Evolutionary conservation across 148 eudicot species (phyloP).

Genomic region (Camellia japonica): DNA sequence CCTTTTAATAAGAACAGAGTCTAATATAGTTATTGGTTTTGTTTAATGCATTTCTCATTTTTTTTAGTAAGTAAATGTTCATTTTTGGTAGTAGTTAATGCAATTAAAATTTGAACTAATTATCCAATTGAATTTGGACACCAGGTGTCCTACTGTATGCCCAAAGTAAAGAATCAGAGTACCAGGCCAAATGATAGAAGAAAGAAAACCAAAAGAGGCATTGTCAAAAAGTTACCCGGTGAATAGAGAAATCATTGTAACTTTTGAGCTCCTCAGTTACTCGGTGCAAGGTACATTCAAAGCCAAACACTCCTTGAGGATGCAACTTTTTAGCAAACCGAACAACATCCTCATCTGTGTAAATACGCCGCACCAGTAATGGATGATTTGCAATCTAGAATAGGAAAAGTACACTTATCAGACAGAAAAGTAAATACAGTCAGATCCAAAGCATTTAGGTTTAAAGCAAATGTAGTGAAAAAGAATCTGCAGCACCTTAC

Average conservation of each 20-base stretch:
- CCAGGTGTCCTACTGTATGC: neutral
- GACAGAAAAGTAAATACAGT: neutral
- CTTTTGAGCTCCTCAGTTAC: slow-evolving; percentile 86
- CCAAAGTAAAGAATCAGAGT: neutral
- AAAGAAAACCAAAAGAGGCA: slow-evolving; percentile 8
- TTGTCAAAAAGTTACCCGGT: slow-evolving; percentile 50
- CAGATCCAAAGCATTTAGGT: neutral
- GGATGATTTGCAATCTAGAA: slow-evolving; percentile 97
- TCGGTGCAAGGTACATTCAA: slow-evolving; percentile 86
- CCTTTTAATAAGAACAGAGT: neutral
- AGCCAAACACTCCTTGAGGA: slow-evolving; percentile 90
- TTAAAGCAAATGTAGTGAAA: neutral
- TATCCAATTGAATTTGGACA: neutral
- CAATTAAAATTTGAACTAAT: neutral
- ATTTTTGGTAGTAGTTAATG: neutral
- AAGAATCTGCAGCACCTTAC: slow-evolving; percentile 56
- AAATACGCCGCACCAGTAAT: slow-evolving; percentile 80
- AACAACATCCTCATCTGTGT: slow-evolving; percentile 67
- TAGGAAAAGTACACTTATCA: slow-evolving; percentile 14
- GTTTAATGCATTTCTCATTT: neutral
- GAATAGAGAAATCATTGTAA: slow-evolving; percentile 86
- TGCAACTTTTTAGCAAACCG: slow-evolving; percentile 74
- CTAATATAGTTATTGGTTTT: neutral
- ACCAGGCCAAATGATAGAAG: neutral
- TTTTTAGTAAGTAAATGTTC: neutral